Conservation (phyloP, 2,329 filamentous ascomycete species). For the Gaeumannomyces tritici region DNA sequence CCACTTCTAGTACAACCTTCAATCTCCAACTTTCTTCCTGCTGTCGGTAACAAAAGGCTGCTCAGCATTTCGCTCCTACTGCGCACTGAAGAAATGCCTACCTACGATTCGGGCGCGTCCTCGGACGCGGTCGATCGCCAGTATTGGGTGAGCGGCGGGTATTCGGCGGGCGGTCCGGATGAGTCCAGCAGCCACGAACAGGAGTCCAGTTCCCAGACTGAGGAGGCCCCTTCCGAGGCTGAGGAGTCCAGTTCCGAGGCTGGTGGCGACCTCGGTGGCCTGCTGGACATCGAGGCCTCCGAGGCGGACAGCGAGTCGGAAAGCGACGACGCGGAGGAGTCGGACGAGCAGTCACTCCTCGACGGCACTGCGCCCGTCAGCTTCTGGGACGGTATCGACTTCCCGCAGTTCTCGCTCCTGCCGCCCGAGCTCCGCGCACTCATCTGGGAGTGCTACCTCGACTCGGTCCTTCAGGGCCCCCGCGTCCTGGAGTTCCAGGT, state of each 20-base stretch:
- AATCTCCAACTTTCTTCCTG: too few relatives aligned
- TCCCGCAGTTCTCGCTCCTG: slow-evolving; percentile 8
- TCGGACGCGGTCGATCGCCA: neutral
- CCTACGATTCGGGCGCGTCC: neutral
- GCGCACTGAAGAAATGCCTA: neutral
- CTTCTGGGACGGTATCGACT: neutral
- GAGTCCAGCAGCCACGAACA: neutral
- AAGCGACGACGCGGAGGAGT: neutral
- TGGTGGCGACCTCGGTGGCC: neutral
- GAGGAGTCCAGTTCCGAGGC: neutral
- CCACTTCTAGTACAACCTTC: too few relatives aligned
- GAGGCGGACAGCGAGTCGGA: neutral
- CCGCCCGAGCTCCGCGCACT: slow-evolving; percentile 10
- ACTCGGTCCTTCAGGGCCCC: neutral
- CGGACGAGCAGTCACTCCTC: neutral
- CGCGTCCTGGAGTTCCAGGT: slow-evolving; percentile 6
- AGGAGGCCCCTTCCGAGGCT: too few relatives aligned
- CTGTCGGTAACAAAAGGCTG: too few relatives aligned
- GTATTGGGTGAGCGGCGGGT: neutral
- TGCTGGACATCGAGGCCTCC: neutral
- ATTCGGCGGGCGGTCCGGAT: neutral
- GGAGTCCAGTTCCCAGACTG: neutral
- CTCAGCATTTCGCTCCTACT: too few relatives aligned
- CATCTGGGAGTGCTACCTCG: slow-evolving; percentile 10
- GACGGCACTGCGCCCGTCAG: neutral